Percentiles rank a stretch among this genome's conserved stretches.
These are phyloP conservation scores for Lactarius hengduanensis DNA, from an alignment of 768 basidiomycete species.

Conservation along the genomic window DNA sequence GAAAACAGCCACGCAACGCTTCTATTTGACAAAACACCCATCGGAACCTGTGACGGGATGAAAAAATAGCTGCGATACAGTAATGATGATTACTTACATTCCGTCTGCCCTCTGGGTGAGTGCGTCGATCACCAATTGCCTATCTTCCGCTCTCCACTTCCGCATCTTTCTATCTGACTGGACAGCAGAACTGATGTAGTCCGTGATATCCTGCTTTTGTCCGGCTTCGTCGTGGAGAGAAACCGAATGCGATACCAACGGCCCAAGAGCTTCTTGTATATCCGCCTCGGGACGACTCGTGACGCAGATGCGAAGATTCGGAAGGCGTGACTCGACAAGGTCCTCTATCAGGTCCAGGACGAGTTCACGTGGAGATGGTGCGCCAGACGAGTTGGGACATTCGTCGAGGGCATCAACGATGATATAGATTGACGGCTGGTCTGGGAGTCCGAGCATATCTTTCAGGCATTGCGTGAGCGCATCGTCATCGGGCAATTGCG, in stretches of 20 bases:
- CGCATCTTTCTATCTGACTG: background rate
- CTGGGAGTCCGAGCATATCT: conserved; percentile 2
- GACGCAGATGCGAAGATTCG: conserved; percentile 7
- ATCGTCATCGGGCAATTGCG: background rate
- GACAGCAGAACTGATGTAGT: conserved; percentile 5
- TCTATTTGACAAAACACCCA: conserved; percentile 14
- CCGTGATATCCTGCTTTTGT: conserved; percentile 2
- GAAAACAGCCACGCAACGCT: conserved; percentile 1
- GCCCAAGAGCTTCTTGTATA: conserved; percentile 2
- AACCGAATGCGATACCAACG: background rate
- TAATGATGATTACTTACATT: background rate
- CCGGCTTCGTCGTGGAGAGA: conserved; percentile 14
- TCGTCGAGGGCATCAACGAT: conserved; percentile 15
- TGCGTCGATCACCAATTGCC: background rate
- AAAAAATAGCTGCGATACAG: no score
- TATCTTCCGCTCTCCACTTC: conserved; percentile 8
- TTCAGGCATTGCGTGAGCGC: conserved; percentile 7
- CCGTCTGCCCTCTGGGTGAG: conserved; percentile 8
- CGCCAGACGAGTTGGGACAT: conserved; percentile 9
- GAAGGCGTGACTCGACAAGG: background rate
- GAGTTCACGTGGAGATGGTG: conserved; percentile 1
- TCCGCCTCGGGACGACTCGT: conserved; percentile 8
- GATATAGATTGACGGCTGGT: background rate
- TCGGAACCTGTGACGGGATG: background rate
- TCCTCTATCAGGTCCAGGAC: conserved; percentile 2